These are phyloP conservation scores for Boletus subcaerulescens DNA, from an alignment of 768 basidiomycete genomes.

Conservation along the genomic window DNA sequence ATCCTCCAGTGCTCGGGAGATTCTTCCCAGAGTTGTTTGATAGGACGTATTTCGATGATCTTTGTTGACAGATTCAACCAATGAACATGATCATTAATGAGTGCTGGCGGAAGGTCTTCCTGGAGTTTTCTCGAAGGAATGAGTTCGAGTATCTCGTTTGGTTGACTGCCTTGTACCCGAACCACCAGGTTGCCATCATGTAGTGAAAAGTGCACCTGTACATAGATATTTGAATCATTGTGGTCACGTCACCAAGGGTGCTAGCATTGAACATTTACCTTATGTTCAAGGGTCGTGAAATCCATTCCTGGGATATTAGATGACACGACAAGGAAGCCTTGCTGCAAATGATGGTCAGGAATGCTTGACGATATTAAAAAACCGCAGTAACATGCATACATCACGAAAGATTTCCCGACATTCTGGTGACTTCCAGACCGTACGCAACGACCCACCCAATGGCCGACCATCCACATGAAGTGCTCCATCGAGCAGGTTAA, in stretches of 20 bases:
- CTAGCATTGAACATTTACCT: neutral
- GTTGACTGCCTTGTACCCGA: neutral
- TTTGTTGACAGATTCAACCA: neutral
- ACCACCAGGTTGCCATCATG: slow-evolving; percentile 7
- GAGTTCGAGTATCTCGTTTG: slow-evolving; percentile 8
- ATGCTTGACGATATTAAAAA: neutral
- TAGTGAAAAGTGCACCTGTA: slow-evolving; percentile 15
- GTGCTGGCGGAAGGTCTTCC: slow-evolving; percentile 18
- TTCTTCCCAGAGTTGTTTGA: neutral
- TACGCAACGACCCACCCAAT: slow-evolving; percentile 5
- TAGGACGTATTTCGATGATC: neutral
- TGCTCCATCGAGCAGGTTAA: slow-evolving; percentile 14
- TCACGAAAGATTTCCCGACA: neutral
- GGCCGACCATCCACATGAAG: slow-evolving; percentile 17
- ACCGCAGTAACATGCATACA: neutral
- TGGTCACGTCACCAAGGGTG: neutral
- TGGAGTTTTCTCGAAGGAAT: slow-evolving; percentile 13
- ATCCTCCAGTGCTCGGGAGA: neutral
- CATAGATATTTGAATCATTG: neutral
- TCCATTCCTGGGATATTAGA: neutral
- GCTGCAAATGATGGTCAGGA: neutral
- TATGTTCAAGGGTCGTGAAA: neutral
- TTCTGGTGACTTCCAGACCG: neutral
- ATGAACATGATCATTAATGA: neutral
- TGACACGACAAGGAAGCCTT: neutral